These are phyloP conservation scores for Candida insectorum DNA, from an alignment of 805 yeast species.

Conservation along the genomic window DNA sequence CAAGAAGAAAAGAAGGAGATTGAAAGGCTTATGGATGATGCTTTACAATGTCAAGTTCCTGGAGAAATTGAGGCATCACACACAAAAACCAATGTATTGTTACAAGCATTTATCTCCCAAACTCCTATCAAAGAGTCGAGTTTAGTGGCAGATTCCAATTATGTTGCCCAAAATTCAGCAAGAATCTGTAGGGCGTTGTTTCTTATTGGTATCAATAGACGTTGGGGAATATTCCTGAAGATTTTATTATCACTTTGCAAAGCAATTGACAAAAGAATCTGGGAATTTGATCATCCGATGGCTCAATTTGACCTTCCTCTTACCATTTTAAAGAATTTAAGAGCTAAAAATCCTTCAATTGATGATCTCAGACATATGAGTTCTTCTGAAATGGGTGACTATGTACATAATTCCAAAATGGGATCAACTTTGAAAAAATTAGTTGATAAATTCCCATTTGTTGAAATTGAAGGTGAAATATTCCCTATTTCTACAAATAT, in stretches of 20 bases:
- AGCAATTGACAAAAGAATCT: constrained; percentile 75
- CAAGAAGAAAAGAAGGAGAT: constrained; percentile 84
- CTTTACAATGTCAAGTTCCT: constrained; percentile 78
- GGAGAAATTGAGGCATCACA: constrained; percentile 71
- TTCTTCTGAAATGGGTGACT: constrained; percentile 77
- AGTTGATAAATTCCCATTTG: constrained; percentile 69
- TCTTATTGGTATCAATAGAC: constrained; percentile 77
- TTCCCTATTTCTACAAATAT: constrained; percentile 88
- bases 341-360: constrained; percentile 63
- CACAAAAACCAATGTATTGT: constrained; percentile 81
- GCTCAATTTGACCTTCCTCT: constrained; percentile 80
- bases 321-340: constrained; percentile 58
- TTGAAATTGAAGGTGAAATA: constrained; percentile 74
- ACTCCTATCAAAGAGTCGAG: constrained; percentile 75
- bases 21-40: constrained; percentile 51
- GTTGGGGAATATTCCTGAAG: constrained; percentile 85
- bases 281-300: constrained; percentile 91
- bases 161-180: constrained; percentile 93
- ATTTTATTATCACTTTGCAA: constrained; percentile 79
- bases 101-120: constrained; percentile 85
- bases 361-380: constrained; percentile 72
- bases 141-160: constrained; percentile 78
- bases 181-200: constrained; percentile 91
- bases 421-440: constrained; percentile 61
- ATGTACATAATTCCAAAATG: constrained; percentile 77